Evolutionary conservation across 2,329 filamentous ascomycete species (phyloP).

Genomic region (Talaromyces sp.): DNA sequence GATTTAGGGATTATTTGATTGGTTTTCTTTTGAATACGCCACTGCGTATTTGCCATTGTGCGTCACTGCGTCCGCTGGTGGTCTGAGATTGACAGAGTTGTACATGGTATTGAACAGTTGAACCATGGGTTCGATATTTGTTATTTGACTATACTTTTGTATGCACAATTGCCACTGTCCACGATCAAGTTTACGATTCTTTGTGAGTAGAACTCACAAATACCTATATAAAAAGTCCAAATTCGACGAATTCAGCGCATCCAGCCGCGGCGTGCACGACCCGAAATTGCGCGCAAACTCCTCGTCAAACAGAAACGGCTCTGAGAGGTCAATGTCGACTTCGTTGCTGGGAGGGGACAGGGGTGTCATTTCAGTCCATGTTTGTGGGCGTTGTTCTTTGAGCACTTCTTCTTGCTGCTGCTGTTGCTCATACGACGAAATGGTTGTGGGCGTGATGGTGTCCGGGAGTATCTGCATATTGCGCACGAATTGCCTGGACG

Average conservation of each 20-base stretch:
- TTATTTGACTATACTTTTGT: background rate
- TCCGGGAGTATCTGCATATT: conserved; percentile 2
- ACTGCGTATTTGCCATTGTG: background rate
- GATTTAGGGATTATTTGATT: background rate
- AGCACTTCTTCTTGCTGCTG: conserved; percentile 2
- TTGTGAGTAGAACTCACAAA: conserved; percentile 13
- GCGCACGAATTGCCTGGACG: background rate
- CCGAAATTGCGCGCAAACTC: conserved; percentile 25
- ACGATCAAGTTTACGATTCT: background rate
- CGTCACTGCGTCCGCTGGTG: background rate
- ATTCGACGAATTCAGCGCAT: conserved; percentile 26
- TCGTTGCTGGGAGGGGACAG: conserved; percentile 10
- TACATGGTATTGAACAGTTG: background rate
- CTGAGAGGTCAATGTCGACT: conserved; percentile 23
- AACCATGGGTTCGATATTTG: background rate
- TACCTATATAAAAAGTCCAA: conserved; percentile 29
- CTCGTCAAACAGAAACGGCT: conserved; percentile 25
- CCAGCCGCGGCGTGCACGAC: conserved; percentile 22
- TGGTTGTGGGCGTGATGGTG: background rate
- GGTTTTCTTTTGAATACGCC: background rate
- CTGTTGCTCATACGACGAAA: background rate
- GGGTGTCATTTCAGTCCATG: conserved; percentile 8
- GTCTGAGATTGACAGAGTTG: background rate
- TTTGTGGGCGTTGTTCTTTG: conserved; percentile 1
- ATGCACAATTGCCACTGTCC: background rate